phyloP scores from a whole-genome alignment of 140 eudicot species.

The Bidens hawaiensis region DNA sequence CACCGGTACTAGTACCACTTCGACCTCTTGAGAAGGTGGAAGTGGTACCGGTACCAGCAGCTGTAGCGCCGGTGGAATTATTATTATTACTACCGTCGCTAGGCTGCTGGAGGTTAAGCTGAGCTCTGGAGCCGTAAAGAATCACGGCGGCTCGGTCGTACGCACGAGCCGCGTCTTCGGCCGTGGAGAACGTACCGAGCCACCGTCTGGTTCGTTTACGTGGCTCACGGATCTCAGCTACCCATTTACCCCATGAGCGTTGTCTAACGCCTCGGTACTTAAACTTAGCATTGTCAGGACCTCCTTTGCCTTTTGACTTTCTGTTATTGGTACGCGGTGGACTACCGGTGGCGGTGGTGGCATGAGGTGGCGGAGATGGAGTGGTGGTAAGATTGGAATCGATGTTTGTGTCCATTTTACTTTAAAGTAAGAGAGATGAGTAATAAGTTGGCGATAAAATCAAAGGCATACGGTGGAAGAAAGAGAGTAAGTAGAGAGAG shows the following conservation, averaged over 20 bases:
- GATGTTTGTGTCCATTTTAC: slow-evolving; percentile 25
- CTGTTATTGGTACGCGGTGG: slow-evolving; percentile 18
- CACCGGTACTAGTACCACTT: slow-evolving; percentile 20
- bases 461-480: slow-evolving; percentile 32
- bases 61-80: neutral
- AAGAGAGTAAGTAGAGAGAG: slow-evolving; percentile 21
- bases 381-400: slow-evolving; percentile 7
- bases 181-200: slow-evolving; percentile 78
- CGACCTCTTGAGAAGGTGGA: slow-evolving; percentile 19
- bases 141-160: slow-evolving; percentile 69
- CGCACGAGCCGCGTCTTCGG: slow-evolving; percentile 82
- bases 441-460: slow-evolving; percentile 18
- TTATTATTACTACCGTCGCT: neutral
- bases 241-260: slow-evolving; percentile 94
- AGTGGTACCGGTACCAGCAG: neutral
- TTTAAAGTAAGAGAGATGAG: neutral
- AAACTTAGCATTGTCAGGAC: slow-evolving; percentile 69
- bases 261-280: slow-evolving; percentile 69
- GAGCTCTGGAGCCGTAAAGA: slow-evolving; percentile 66
- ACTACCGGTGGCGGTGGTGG: slow-evolving; percentile 13
- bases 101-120: slow-evolving; percentile 58
- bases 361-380: slow-evolving; percentile 10
- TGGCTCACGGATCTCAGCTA: slow-evolving; percentile 83
- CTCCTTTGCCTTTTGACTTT: slow-evolving; percentile 63
- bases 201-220: slow-evolving; percentile 68